Conservation (phyloP, 495 filamentous ascomycete species). For the Aspergillus coremiiformis region DNA sequence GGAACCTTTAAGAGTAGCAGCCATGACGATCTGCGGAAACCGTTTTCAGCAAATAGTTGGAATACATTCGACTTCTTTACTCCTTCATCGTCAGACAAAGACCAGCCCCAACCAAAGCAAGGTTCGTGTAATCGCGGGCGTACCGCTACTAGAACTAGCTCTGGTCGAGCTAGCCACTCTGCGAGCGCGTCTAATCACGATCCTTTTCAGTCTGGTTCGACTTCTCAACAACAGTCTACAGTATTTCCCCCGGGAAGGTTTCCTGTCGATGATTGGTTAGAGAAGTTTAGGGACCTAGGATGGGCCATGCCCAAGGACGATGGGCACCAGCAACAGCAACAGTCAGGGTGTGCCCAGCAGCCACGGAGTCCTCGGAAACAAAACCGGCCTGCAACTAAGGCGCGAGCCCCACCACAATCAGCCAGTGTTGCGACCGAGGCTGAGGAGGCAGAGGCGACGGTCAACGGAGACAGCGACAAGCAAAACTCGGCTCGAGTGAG, state of each 20-base stretch:
- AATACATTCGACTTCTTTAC: constrained; percentile 45
- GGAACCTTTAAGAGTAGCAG: constrained; percentile 44
- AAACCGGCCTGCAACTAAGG: constrained; percentile 19
- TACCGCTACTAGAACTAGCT: constrained; percentile 15
- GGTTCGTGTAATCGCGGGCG: constrained; percentile 29
- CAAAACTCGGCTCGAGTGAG: constrained; percentile 8
- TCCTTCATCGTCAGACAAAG: constrained; percentile 23
- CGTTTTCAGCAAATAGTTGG: constrained; percentile 55
- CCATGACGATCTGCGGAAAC: constrained; percentile 70
- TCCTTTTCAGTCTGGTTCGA: constrained; percentile 11
- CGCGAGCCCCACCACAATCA: constrained; percentile 25
- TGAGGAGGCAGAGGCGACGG: constrained; percentile 32
- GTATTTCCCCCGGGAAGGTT: constrained; percentile 47
- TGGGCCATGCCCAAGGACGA: constrained; percentile 37
- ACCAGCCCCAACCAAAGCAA: constrained; percentile 26
- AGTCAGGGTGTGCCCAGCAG: constrained; percentile 22
- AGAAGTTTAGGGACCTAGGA: constrained; percentile 54
- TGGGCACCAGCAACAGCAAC: constrained; percentile 20
- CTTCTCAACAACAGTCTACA: constrained; percentile 18
- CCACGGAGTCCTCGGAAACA: constrained; percentile 34
- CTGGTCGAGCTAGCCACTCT: constrained; percentile 10
- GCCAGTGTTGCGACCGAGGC: constrained; percentile 37
- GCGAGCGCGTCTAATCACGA: constrained; percentile 14
- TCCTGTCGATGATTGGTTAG: constrained; percentile 57
- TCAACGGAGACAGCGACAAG: constrained; percentile 12